These are phyloP conservation scores for Aspergillus oerlinghausenensis DNA, from an alignment of 2,329 filamentous ascomycete species.

Conservation along the genomic window DNA sequence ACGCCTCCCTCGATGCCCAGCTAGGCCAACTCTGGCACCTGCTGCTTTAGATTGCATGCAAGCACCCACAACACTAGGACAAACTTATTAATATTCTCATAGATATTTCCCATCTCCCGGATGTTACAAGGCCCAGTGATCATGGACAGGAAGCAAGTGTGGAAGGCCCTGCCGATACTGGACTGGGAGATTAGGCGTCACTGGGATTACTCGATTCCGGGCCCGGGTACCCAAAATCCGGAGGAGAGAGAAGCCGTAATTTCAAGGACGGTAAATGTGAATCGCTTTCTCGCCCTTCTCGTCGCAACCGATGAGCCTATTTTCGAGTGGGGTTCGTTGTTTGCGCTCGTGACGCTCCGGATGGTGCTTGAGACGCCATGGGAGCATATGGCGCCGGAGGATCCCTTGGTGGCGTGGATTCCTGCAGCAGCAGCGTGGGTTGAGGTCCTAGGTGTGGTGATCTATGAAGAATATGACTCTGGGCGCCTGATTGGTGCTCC, in stretches of 20 bases:
- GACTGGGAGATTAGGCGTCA: slow-evolving; percentile 8
- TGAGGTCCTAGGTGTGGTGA: slow-evolving; percentile 8
- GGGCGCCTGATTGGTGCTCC: background rate
- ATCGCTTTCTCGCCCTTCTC: slow-evolving; percentile 7
- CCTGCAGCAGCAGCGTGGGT: slow-evolving; percentile 12
- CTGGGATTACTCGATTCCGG: slow-evolving; percentile 7
- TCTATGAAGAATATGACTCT: slow-evolving; percentile 4
- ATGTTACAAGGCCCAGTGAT: background rate
- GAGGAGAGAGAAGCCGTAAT: background rate
- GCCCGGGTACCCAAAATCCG: background rate
- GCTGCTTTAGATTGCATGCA: background rate
- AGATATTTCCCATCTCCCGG: background rate
- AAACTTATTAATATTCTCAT: slow-evolving; percentile 3
- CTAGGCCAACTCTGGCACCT: background rate
- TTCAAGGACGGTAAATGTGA: background rate
- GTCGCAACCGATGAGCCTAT: slow-evolving; percentile 7
- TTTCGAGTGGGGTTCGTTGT: slow-evolving; percentile 6
- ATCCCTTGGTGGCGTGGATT: slow-evolving; percentile 4
- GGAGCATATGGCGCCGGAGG: background rate
- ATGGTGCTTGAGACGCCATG: slow-evolving; percentile 5
- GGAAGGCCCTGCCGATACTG: slow-evolving; percentile 10
- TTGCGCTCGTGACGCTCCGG: slow-evolving; percentile 8
- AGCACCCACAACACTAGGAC: slow-evolving; percentile 1
- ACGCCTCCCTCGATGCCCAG: no score
- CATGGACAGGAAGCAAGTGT: slow-evolving; percentile 5